Conservation (phyloP, 2,329 filamentous ascomycete species). For the Fusarium phyllophilum region DNA sequence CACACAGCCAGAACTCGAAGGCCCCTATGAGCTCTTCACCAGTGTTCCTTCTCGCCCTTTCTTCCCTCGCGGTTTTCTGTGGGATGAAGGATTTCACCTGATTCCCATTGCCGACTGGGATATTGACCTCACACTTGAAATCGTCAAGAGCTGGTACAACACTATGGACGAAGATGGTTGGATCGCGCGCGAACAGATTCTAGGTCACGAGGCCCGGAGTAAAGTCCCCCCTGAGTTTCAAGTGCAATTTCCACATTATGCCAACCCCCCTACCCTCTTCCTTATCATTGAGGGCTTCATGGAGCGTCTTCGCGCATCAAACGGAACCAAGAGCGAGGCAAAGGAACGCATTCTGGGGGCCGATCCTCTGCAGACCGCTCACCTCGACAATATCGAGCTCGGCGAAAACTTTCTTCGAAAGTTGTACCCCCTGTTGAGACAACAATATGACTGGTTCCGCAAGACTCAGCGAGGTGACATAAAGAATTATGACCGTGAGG, state of each 20-base stretch:
- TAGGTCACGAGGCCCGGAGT: slow-evolving; percentile 89
- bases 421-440: slow-evolving; percentile 87
- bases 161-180: slow-evolving; percentile 97
- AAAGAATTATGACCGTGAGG: slow-evolving; percentile 88
- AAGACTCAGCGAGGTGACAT: slow-evolving; percentile 91
- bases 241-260: slow-evolving; percentile 95
- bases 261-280: slow-evolving; percentile 95
- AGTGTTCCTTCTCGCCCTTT: slow-evolving; percentile 93
- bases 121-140: slow-evolving; percentile 84
- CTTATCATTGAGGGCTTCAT: slow-evolving; percentile 87
- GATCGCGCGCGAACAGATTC: slow-evolving; percentile 96
- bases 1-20: slow-evolving; percentile 76
- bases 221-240: slow-evolving; percentile 96
- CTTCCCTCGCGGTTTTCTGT: slow-evolving; percentile 95
- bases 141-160: slow-evolving; percentile 95
- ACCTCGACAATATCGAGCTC: slow-evolving; percentile 73
- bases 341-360: slow-evolving; percentile 56
- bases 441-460: slow-evolving; percentile 95
- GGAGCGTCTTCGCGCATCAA: slow-evolving; percentile 73
- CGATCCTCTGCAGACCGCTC: slow-evolving; percentile 67
- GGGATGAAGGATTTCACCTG: slow-evolving; percentile 98
- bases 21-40: slow-evolving; percentile 89
- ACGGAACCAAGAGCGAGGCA: slow-evolving; percentile 57
- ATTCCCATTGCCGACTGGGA: slow-evolving; percentile 95
- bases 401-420: slow-evolving; percentile 77